Evolutionary conservation across 768 basidiomycete genomes (phyloP).

Genomic region (Cyclocybe cylindracea): DNA sequence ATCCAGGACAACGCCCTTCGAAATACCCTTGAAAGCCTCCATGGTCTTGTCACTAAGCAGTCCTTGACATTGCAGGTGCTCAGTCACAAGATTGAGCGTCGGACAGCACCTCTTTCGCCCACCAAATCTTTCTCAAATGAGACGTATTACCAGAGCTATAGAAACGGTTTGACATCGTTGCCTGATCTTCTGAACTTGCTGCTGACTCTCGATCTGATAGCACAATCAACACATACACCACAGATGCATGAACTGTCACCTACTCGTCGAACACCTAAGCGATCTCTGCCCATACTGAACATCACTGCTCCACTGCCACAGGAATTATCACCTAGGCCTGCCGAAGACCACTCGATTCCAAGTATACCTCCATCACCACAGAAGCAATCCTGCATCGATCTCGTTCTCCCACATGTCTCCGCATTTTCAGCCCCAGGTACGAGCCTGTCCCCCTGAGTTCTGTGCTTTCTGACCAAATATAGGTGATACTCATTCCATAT

Average conservation of each 20-base stretch:
- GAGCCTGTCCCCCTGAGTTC: neutral
- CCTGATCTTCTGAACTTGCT: neutral
- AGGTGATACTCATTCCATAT: slow-evolving; percentile 11
- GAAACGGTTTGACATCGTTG: neutral
- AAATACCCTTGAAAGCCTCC: no score
- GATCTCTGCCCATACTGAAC: no score
- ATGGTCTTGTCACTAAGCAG: no score
- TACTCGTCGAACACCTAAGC: no score
- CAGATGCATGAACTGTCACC: no score
- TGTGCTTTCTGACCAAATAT: neutral
- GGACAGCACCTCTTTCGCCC: slow-evolving; percentile 1
- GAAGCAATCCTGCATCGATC: slow-evolving; percentile 21
- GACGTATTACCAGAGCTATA: neutral
- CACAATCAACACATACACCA: no score
- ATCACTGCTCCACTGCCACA: no score
- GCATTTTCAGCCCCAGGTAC: slow-evolving; percentile 21
- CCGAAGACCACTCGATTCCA: slow-evolving; percentile 3
- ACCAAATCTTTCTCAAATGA: neutral
- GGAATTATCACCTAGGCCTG: neutral
- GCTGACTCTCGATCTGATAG: neutral
- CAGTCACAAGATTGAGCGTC: neutral
- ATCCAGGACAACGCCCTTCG: no score
- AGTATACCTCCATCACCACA: slow-evolving; percentile 1
- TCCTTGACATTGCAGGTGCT: neutral
- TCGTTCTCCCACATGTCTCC: slow-evolving; percentile 18